phyloP scores from a whole-genome alignment of 805 yeast genomes.

The Saccharomycopsis selenospora region DNA sequence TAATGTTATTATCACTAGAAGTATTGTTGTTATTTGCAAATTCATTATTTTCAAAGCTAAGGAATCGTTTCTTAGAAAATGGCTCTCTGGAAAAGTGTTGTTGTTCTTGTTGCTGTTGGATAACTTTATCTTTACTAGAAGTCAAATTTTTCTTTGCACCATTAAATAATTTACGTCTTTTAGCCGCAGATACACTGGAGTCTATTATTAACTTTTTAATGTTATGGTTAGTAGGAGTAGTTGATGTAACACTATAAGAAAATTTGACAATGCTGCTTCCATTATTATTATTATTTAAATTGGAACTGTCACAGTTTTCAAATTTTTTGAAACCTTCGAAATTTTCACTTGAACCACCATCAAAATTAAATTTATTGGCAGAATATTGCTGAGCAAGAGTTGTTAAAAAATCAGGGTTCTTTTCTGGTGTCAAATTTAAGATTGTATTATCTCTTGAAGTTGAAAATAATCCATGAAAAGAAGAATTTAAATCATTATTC shows the following conservation, averaged over 20 bases:
- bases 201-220: conserved; percentile 35
- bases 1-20: background rate
- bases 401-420: conserved; percentile 3
- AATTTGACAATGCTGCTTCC: background rate
- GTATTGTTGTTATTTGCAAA: background rate
- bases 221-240: conserved; percentile 8
- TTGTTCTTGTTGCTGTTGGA: background rate
- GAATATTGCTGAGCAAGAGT: conserved; percentile 9
- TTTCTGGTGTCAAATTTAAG: conserved; percentile 14
- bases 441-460: conserved; percentile 8
- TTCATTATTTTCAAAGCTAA: conserved; percentile 7
- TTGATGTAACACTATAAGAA: background rate
- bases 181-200: conserved; percentile 37
- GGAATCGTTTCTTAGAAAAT: conserved; percentile 8
- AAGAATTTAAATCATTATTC: background rate
- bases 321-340: background rate
- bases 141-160: conserved; percentile 19
- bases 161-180: conserved; percentile 32
- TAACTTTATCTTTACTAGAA: background rate
- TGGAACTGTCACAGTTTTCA: background rate
- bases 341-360: background rate
- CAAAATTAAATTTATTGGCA: conserved; percentile 8
- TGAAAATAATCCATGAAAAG: conserved; percentile 9
- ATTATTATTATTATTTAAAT: background rate
- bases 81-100: background rate